A percentile compares a stretch with the other conserved stretches of the same genome.
phyloP scores from a whole-genome alignment of 2,329 filamentous ascomycete species.

The Sporothrix schenckii region DNA sequence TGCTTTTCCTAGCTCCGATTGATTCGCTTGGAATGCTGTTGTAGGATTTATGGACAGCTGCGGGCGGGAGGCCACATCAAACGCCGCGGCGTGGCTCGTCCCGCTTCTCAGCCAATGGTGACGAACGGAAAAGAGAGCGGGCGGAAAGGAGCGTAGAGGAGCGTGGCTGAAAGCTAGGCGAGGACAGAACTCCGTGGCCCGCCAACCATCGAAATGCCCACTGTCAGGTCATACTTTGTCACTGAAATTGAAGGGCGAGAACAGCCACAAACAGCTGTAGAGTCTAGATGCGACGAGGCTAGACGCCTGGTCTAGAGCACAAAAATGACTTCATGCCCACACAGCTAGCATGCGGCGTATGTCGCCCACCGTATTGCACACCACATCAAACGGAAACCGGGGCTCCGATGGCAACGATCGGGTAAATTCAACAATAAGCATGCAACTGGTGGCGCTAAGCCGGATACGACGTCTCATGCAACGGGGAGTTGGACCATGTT shows the following conservation, averaged over 20 bases:
- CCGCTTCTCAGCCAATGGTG: conserved; percentile 12
- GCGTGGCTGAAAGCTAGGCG: not conserved
- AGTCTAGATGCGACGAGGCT: too few species aligned
- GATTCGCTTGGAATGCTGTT: not conserved
- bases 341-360: not conserved
- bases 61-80: not conserved
- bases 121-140: too few species aligned
- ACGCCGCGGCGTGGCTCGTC: conserved; percentile 7
- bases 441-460: too few species aligned
- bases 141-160: not conserved
- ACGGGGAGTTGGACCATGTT: too few species aligned
- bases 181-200: not conserved
- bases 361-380: too few species aligned
- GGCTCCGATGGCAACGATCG: too few species aligned
- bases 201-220: not conserved
- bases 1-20: not conserved
- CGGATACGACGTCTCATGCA: too few species aligned
- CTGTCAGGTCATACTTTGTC: conserved; percentile 27
- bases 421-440: too few species aligned
- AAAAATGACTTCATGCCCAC: not conserved
- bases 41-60: not conserved
- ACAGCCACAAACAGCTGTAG: not conserved
- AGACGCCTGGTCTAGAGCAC: not conserved
- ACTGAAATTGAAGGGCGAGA: not conserved
- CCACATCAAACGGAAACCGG: too few species aligned